Evolutionary conservation across 2,329 filamentous ascomycete genomes (phyloP), one percentile per base, ranked within the genome.

Genomic region (Phyllosticta ampelicida): DNA sequence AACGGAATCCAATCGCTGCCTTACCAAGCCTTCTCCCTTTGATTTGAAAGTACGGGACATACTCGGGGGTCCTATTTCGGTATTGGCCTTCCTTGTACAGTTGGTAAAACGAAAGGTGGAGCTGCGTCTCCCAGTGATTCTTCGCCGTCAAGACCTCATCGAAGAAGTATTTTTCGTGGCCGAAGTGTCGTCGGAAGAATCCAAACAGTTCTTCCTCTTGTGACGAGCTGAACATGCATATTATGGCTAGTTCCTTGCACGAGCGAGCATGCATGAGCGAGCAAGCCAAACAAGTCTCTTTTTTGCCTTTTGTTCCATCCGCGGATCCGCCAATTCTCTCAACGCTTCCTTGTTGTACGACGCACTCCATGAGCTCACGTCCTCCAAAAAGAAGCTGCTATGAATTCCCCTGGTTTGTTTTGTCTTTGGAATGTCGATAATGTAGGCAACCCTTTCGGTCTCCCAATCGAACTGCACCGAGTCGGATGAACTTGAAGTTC

Each of bases 51-150:
- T n/a, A 16, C 3, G 16, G 13, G 11, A n/a, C 13, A 8, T n/a
- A 44, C 2, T 44, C 36, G 5, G 36, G 36, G 3, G 13, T 16
- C 13, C 5, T 8, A n/a, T n/a, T 16, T 5, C 13, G 13, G 4
- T 44, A n/a, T 16, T n/a, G 13, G 53, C 59, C 51, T 29, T 20
- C 9, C 18, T 18, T 26, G 52, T 53, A 10, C 8, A 67, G 49
- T 21, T 61, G 58, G 10, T 63, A 68, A 28, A 65, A 70, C 11
- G 63, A 65, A 8, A 69, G 61, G 55, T 70, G 67, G 8, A 70
- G 55, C 55, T 70, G 67, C 0, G 68, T 70, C 21, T 63, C 63
- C 68, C 68, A 71, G 0, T 28, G 59, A 36, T 71, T 71, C 18
- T 62, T 9, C 0, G 61, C 44, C n/a, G 62, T 61, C 0, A 59